Percentiles rank a stretch among this genome's conserved stretches.
phyloP scores from a whole-genome alignment of 192 early-diverging fungal genomes.

The Coemansia sp. region DNA sequence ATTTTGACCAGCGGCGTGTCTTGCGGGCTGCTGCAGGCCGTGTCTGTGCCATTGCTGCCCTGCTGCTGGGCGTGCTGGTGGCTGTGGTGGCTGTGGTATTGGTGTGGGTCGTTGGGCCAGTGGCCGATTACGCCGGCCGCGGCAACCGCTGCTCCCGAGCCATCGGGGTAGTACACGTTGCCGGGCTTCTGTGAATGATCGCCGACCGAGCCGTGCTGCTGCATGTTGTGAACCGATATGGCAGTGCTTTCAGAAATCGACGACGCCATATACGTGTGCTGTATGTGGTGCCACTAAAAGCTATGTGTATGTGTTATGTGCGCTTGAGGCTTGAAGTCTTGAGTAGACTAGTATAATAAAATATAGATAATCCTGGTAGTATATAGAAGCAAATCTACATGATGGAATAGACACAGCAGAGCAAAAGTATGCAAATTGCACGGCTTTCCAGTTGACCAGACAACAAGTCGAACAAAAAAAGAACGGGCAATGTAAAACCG shows the following conservation, averaged over 20 bases:
- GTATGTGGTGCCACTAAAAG: background rate
- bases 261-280: background rate
- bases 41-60: constrained; percentile 17
- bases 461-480: too few relatives aligned
- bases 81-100: constrained; percentile 1
- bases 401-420: too few relatives aligned
- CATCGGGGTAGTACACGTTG: constrained; percentile 8
- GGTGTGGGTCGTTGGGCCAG: background rate
- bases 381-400: too few relatives aligned
- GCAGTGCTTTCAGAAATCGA: constrained; percentile 1
- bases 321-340: too few relatives aligned
- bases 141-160: background rate
- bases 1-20: constrained; percentile 45
- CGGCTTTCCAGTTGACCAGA: too few relatives aligned
- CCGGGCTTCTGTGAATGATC: constrained; percentile 14
- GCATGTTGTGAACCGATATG: constrained; percentile 16
- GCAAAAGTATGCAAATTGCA: too few relatives aligned
- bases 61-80: constrained; percentile 6
- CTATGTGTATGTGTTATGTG: background rate
- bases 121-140: constrained; percentile 3
- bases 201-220: constrained; percentile 4
- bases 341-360: too few relatives aligned
- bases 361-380: too few relatives aligned
- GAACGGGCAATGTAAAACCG: too few relatives aligned
- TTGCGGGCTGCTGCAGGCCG: constrained; percentile 40